A percentile compares a stretch with the other conserved stretches of the same genome.
phyloP scores from a whole-genome alignment of 371 early-diverging fungal species.

The Apophysomyces variabilis region DNA sequence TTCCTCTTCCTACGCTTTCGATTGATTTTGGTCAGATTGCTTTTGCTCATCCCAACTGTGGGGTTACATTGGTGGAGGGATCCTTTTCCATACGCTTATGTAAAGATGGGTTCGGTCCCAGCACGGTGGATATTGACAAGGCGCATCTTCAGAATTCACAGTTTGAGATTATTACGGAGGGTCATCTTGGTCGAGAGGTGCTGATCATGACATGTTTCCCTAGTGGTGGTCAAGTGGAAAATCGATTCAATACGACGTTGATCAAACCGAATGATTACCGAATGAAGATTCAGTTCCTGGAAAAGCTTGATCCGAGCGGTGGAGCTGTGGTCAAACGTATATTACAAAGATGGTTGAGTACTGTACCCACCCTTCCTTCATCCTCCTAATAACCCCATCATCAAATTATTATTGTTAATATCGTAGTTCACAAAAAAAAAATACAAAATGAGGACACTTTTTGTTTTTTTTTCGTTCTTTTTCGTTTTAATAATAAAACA shows the following conservation, averaged over 20 bases:
- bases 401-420: not conserved
- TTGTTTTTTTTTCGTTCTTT: too few species aligned
- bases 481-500: too few species aligned
- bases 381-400: not conserved
- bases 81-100: conserved; percentile 57
- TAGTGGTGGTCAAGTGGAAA: conserved; percentile 33
- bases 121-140: conserved; percentile 55
- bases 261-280: conserved; percentile 42
- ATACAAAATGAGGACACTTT: too few species aligned
- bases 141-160: conserved; percentile 45
- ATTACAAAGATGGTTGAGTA: conserved; percentile 56
- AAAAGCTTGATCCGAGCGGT: conserved; percentile 57
- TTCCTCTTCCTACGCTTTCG: conserved; percentile 63
- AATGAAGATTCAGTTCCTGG: conserved; percentile 59
- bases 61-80: conserved; percentile 55
- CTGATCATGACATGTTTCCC: conserved; percentile 50
- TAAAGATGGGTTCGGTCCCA: conserved; percentile 48
- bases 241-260: conserved; percentile 43
- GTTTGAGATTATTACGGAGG: conserved; percentile 53
- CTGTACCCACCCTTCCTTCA: not conserved
- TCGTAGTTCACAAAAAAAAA: too few species aligned
- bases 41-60: conserved; percentile 66
- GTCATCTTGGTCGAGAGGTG: conserved; percentile 45
- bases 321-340: conserved; percentile 62
- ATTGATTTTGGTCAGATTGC: conserved; percentile 56